Conservation (phyloP, 2,329 filamentous ascomycete species). For the Colletotrichum navitas region DNA sequence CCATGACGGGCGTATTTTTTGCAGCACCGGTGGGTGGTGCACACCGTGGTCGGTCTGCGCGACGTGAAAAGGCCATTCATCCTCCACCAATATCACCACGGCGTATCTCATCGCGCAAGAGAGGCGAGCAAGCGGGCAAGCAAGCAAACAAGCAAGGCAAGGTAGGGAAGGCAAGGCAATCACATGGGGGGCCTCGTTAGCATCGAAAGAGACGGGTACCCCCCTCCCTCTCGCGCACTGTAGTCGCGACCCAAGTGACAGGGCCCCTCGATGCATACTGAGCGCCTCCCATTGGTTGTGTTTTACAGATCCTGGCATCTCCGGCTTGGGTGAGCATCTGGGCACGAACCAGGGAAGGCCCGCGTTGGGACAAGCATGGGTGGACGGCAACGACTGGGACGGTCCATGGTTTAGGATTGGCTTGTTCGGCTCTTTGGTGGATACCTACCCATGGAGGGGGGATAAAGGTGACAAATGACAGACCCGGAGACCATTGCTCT, state of each 20-base stretch:
- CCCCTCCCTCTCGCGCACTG: conserved; percentile 24
- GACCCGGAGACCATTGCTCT: not conserved
- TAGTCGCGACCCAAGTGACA: conserved; percentile 33
- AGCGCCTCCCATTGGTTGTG: conserved; percentile 15
- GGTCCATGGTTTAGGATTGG: conserved; percentile 27
- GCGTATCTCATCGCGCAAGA: not conserved
- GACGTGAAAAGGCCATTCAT: not conserved
- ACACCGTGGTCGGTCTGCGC: conserved; percentile 4
- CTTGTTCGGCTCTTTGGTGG: not conserved
- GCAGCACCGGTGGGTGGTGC: conserved; percentile 9
- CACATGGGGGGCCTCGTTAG: conserved; percentile 5
- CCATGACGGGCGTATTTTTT: conserved; percentile 24
- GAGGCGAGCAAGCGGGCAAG: conserved; percentile 10
- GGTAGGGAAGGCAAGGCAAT: not conserved
- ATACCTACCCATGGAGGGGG: not conserved
- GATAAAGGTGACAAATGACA: conserved; percentile 28
- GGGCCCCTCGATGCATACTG: not conserved
- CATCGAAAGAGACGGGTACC: conserved; percentile 8
- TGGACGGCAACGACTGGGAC: conserved; percentile 19
- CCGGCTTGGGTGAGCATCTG: conserved; percentile 20
- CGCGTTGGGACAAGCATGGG: conserved; percentile 23
- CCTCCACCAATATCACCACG: not conserved
- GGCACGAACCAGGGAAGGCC: conserved; percentile 24
- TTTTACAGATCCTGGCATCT: conserved; percentile 29
- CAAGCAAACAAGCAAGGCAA: conserved; percentile 19